Conservation (phyloP, 164 flowering plant species). For the Buxus sempervirens region DNA sequence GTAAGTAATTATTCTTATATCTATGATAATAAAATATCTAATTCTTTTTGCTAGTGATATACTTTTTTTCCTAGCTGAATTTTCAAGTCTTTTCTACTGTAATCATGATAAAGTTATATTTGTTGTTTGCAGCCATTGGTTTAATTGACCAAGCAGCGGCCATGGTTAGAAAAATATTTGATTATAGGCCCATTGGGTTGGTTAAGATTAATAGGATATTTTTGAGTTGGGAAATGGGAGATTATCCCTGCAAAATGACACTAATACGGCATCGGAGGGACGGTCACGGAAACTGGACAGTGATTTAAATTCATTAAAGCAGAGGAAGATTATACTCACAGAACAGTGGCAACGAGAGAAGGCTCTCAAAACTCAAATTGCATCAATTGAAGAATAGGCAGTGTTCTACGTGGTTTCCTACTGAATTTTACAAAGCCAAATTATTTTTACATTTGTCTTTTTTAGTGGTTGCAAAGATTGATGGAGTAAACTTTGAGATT, state of each 20-base stretch:
- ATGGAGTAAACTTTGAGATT: no score
- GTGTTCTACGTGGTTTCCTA: neutral
- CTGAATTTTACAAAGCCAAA: no score
- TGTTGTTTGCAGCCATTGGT: constrained; percentile 69
- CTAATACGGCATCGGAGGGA: constrained; percentile 79
- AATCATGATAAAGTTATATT: neutral
- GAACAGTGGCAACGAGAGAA: no score
- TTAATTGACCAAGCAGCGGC: constrained; percentile 99
- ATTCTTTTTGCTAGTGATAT: no score
- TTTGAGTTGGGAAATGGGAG: no score
- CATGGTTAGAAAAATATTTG: constrained; percentile 94
- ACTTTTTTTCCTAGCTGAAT: neutral
- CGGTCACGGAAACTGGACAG: constrained; percentile 70
- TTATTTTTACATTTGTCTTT: neutral
- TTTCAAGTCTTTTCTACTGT: neutral
- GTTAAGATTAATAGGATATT: constrained; percentile 84
- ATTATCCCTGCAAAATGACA: constrained; percentile 80
- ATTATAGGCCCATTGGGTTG: constrained; percentile 89
- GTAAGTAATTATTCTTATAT: constrained; percentile 25
- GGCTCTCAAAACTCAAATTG: no score
- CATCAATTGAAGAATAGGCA: constrained; percentile 93
- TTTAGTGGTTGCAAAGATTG: constrained; percentile 45
- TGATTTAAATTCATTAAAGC: constrained; percentile 63
- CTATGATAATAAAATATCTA: no score
- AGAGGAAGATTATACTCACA: constrained; percentile 76